A percentile compares a stretch with the other conserved stretches of the same genome.
These are phyloP conservation scores for Abrus precatorius DNA, from an alignment of 306 rosid species.

Conservation along the genomic window DNA sequence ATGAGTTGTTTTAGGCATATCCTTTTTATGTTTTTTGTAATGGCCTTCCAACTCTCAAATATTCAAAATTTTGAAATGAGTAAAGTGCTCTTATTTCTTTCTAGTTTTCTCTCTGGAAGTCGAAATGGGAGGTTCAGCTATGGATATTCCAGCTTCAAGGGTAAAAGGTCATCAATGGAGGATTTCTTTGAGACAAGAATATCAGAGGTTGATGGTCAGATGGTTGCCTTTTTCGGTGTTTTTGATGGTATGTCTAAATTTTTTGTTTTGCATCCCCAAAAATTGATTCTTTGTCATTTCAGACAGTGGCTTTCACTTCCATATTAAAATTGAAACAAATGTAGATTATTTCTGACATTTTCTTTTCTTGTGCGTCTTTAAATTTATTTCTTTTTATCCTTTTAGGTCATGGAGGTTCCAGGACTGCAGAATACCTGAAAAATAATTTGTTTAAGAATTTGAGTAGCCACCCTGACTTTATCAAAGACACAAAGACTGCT, in stretches of 20 bases:
- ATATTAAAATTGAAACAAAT: not conserved
- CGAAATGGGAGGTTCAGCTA: slow-evolving; percentile 80
- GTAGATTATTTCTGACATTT: slow-evolving; percentile 26
- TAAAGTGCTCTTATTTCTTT: slow-evolving; percentile 15
- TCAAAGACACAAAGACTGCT: slow-evolving; percentile 83
- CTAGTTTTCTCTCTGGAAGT: slow-evolving; percentile 71
- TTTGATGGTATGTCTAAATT: slow-evolving; percentile 75
- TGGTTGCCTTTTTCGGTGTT: slow-evolving; percentile 92
- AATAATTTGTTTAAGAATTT: slow-evolving; percentile 80
- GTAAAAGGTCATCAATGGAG: slow-evolving; percentile 94
- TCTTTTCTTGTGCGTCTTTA: slow-evolving; percentile 18
- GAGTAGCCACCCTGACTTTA: slow-evolving; percentile 79
- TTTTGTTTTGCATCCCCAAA: slow-evolving; percentile 30
- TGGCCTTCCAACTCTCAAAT: slow-evolving; percentile 32
- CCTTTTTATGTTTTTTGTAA: slow-evolving; percentile 15
- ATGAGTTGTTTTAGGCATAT: not conserved
- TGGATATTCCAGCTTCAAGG: slow-evolving; percentile 93
- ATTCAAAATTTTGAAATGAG: slow-evolving; percentile 35
- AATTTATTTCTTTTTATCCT: slow-evolving; percentile 30
- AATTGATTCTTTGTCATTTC: not conserved
- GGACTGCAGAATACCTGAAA: slow-evolving; percentile 87
- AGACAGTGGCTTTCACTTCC: slow-evolving; percentile 12
- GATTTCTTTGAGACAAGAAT: slow-evolving; percentile 82
- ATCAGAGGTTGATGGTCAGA: slow-evolving; percentile 86
- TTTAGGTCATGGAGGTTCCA: slow-evolving; percentile 90